Conservation (phyloP, 805 yeast genomes). For the Wickerhamiella dianesei region DNA sequence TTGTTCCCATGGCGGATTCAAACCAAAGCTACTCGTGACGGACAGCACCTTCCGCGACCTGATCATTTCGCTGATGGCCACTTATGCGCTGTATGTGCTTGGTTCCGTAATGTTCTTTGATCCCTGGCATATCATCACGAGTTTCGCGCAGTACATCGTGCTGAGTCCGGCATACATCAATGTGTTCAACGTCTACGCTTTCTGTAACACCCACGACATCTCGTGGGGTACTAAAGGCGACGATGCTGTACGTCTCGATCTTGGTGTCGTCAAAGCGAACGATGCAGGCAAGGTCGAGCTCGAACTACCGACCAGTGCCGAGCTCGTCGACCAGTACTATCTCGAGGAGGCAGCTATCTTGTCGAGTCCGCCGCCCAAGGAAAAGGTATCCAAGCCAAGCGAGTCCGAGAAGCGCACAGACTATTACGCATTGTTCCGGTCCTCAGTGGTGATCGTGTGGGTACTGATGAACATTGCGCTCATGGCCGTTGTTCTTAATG, state of each 20-base stretch:
- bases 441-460: slow-evolving; percentile 83
- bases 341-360: slow-evolving; percentile 48
- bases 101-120: slow-evolving; percentile 74
- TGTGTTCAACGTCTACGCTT: slow-evolving; percentile 84
- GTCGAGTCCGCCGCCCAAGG: slow-evolving; percentile 26
- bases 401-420: slow-evolving; percentile 50
- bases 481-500: slow-evolving; percentile 68
- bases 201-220: slow-evolving; percentile 90
- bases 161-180: slow-evolving; percentile 83
- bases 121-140: slow-evolving; percentile 86
- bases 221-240: slow-evolving; percentile 97
- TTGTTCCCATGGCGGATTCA: slow-evolving; percentile 34
- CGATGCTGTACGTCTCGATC: slow-evolving; percentile 44
- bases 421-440: slow-evolving; percentile 82
- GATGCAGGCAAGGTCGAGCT: slow-evolving; percentile 53
- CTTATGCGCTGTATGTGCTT: slow-evolving; percentile 65
- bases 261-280: slow-evolving; percentile 72
- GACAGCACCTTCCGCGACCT: slow-evolving; percentile 71
- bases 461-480: slow-evolving; percentile 71
- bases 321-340: slow-evolving; percentile 66
- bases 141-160: slow-evolving; percentile 69
- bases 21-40: slow-evolving; percentile 21
- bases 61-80: slow-evolving; percentile 71
- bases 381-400: slow-evolving; percentile 22
- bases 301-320: slow-evolving; percentile 60